These are phyloP conservation scores for Talaromyces sp. DNA, from an alignment of 2,329 filamentous ascomycete species.

Conservation along the genomic window DNA sequence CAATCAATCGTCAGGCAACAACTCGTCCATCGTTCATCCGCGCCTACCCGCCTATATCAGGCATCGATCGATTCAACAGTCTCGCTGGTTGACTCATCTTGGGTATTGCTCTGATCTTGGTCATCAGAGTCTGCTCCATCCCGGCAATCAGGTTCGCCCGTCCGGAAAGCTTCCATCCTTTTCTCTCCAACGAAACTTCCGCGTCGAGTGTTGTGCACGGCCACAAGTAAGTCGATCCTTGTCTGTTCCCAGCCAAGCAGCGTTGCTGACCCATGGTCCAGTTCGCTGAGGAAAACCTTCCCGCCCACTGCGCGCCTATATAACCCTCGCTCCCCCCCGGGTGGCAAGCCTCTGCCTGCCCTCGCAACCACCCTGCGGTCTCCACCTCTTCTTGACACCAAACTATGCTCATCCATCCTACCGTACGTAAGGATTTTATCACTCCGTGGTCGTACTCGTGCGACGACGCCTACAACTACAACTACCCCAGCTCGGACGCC, in stretches of 20 bases:
- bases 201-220: constrained; percentile 8
- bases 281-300: constrained; percentile 11
- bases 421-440: constrained; percentile 38
- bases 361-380: neutral
- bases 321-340: constrained; percentile 9
- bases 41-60: neutral
- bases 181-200: constrained; percentile 6
- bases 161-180: constrained; percentile 9
- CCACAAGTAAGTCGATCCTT: constrained; percentile 7
- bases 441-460: constrained; percentile 25
- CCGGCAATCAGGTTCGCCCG: neutral
- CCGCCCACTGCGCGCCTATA: constrained; percentile 12
- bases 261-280: constrained; percentile 7
- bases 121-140: neutral
- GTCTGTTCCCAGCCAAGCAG: constrained; percentile 3
- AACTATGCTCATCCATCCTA: constrained; percentile 35
- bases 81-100: constrained; percentile 4
- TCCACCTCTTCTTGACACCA: constrained; percentile 16
- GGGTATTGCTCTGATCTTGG: neutral
- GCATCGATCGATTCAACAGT: neutral
- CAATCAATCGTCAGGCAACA: neutral
- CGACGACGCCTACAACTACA: constrained; percentile 19
- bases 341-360: constrained; percentile 11
- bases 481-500: constrained; percentile 1
- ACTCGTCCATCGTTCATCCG: neutral